Evolutionary conservation across 2,329 filamentous ascomycete species (phyloP), one percentile per base, ranked within the genome.

Genomic region (Pseudogymnoascus sp.): DNA sequence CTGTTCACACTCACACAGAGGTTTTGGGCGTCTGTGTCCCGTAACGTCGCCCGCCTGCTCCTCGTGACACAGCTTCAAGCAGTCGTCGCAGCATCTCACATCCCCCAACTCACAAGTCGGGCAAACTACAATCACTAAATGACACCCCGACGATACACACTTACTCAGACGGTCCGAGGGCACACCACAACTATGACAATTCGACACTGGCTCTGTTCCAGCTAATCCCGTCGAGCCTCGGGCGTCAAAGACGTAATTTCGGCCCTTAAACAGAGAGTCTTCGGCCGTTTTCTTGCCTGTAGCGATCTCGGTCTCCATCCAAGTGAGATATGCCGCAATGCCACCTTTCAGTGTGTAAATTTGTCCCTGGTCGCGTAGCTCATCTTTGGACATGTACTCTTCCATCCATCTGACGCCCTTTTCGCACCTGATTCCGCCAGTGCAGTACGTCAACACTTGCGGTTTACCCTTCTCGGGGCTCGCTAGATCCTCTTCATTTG

Each of bases 211-310:
- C 21, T 70, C 65, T 5, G 31, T 40, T 3, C 23, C 31, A 14
- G 23, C 33, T 21, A 73, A 28, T 1, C 69, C 68, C 6, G 65
- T 68, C 1, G 70, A 71, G 3, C 72, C 72, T 63, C 72, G 67
- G 1, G 70, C 71, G 66, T 74, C 72, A 65, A 74, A 74, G 7
- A 74, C 72, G 59, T 71, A 74, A 28, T 74, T 73, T 50, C 66
- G 67, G 5, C 72, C 72, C 56, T 67, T 68, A 53, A 73, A 74
- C 3, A 73, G 59, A 31, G 67, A 70, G 1, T 74, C 70, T 8
- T 66, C 61, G 6, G 68, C 47, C 8, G 3, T 61, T 42, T 69
- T 74, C 16, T 66, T 69, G 6, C 70, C 70, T n/a, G 37, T 37
- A 4, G 56, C 50, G 33, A 74, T 70, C 59, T 74, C 72, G 18